phyloP scores from a whole-genome alignment of 2,329 filamentous ascomycete species.

The Xylariaceae sp. region DNA sequence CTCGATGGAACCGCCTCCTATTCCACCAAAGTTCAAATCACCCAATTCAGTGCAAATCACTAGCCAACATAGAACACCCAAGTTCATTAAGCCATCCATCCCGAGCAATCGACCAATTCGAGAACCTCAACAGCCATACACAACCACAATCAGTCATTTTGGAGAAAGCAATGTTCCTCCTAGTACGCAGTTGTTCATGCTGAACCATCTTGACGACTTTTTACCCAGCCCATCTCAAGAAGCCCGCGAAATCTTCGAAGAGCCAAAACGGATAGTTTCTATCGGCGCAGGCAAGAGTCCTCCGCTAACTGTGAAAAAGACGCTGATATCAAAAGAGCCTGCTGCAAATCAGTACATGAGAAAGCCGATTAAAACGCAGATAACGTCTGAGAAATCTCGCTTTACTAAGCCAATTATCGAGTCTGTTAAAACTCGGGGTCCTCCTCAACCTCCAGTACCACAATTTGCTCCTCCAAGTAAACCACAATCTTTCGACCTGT shows the following conservation, averaged over 20 bases:
- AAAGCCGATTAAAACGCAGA: background rate
- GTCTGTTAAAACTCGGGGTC: background rate
- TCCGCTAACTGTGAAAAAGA: background rate
- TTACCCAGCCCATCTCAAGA: constrained; percentile 56
- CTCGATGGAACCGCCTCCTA: constrained; percentile 24
- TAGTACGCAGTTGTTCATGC: constrained; percentile 52
- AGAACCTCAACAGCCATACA: constrained; percentile 2
- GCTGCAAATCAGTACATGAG: background rate
- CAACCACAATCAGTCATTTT: constrained; percentile 9
- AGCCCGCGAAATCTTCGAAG: constrained; percentile 46
- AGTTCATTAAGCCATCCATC: constrained; percentile 20
- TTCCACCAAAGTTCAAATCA: constrained; percentile 25
- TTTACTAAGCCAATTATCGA: constrained; percentile 1
- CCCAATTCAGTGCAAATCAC: constrained; percentile 5
- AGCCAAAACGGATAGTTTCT: constrained; percentile 18
- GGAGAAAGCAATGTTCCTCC: constrained; percentile 25
- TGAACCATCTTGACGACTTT: constrained; percentile 47
- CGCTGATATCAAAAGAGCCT: background rate
- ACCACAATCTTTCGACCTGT: constrained; percentile 22
- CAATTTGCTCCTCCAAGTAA: too few relatives aligned
- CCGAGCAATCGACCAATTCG: constrained; percentile 4
- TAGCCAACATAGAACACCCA: constrained; percentile 13
- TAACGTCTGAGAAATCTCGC: background rate
- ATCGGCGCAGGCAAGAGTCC: background rate
- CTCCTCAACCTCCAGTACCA: too few relatives aligned